Conservation (phyloP, 305 asterid genomes). For the Coffea humblotiana region DNA sequence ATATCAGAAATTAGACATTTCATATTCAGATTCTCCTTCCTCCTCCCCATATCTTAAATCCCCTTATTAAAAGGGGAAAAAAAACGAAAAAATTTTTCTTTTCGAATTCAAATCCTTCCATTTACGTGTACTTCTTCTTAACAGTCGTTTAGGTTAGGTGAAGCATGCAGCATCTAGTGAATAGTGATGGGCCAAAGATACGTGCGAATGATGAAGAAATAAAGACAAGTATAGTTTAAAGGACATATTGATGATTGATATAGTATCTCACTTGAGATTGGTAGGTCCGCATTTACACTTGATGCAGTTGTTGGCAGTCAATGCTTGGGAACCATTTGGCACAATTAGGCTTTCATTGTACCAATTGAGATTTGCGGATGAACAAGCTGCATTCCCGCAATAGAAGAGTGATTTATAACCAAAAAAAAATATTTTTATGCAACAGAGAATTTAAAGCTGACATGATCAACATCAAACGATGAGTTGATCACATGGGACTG, state of each 20-base stretch:
- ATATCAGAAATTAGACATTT: background rate
- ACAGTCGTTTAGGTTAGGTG: too few species aligned
- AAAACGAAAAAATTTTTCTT: too few species aligned
- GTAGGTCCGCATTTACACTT: constrained; percentile 20
- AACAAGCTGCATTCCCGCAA: constrained; percentile 17
- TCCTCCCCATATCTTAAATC: too few species aligned
- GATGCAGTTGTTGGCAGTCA: constrained; percentile 25
- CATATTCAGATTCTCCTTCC: too few species aligned
- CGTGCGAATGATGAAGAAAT: too few species aligned
- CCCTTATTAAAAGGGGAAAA: too few species aligned
- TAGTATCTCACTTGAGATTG: constrained; percentile 8
- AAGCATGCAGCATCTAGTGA: background rate
- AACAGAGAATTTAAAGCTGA: background rate
- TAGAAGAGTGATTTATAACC: background rate
- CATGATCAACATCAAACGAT: background rate
- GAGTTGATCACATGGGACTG: background rate
- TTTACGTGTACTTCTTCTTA: too few species aligned
- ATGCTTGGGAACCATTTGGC: constrained; percentile 22
- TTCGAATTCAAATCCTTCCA: too few species aligned
- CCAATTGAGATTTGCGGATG: constrained; percentile 25
- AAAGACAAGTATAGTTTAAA: too few species aligned
- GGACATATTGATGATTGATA: background rate
- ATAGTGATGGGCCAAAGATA: background rate
- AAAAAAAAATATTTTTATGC: background rate
- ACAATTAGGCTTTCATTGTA: constrained; percentile 24